Evolutionary conservation across 2,329 filamentous ascomycete species (phyloP), one percentile per base, ranked within the genome.

Genomic region (Cladorrhinum sp.): DNA sequence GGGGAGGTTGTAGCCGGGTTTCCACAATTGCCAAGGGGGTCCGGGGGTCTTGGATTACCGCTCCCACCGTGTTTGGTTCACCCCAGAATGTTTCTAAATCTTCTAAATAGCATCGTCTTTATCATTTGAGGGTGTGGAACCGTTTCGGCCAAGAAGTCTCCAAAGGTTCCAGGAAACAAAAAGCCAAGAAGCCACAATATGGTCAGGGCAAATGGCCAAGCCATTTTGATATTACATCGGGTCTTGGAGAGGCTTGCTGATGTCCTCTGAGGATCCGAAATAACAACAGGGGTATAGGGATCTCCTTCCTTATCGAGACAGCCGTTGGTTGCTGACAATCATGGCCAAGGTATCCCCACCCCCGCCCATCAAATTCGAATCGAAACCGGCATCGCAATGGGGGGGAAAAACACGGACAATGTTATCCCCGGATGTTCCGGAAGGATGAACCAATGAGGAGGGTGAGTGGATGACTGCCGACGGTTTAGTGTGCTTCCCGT

Each of bases 1-100:
- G 16, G 54, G 54, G 54, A 57, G 54, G 54, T 57, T 57, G 54
- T 57, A 46, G 26, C 33, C 9, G 39, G 9, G 39, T 18, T 46
- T 18, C 16, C 18, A 18, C n/a, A 14, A 46, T 4, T 18, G 42
- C 3, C 42, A 18, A 46, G n/a, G n/a, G 5, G n/a, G 6, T 20
- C 16, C n/a, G 10, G 42, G 42, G n/a, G 16, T 21, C n/a, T 46
- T 18, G 12, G n/a, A 16, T 18, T 16, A 36, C 33, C 12, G 12
- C 33, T 36, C 3, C 3, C 12, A 36, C 14, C 26, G 10, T 30
- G 4, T 4, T 30, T 30, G 26, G 4, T 4, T 30, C 26, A 10
- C 26, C 26, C 10, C 26, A 30, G 26, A 4, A 30, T 4, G 4
- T 16, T 16, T 9, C 33, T 10, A 16, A 16, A 5, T 36, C 33